A percentile compares a stretch with the other conserved stretches of the same genome.
These are phyloP conservation scores for Amanita phalloides DNA, from an alignment of 768 basidiomycete genomes.

Conservation along the genomic window DNA sequence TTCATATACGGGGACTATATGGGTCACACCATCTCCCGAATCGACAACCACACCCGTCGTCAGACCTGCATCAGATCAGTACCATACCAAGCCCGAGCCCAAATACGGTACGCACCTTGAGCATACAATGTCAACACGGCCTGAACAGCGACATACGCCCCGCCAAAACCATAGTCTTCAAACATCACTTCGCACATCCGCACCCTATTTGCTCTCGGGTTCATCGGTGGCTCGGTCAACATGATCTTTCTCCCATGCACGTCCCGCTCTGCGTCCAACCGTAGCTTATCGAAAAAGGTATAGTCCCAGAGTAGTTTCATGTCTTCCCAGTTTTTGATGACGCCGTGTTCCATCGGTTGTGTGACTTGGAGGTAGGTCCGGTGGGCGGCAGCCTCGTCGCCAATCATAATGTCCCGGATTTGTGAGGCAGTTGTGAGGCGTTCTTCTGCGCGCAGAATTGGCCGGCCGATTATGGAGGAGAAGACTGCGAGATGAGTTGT, in stretches of 20 bases:
- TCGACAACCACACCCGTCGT: constrained; percentile 99
- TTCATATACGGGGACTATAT: constrained; percentile 98
- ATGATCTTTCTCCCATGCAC: constrained; percentile 72
- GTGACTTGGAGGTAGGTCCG: constrained; percentile 94
- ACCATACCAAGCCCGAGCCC: background rate
- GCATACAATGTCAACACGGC: constrained; percentile 97
- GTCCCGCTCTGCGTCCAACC: constrained; percentile 50
- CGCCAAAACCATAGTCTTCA: constrained; percentile 93
- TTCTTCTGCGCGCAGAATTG: constrained; percentile 96
- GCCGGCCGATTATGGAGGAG: constrained; percentile 92
- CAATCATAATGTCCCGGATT: constrained; percentile 98
- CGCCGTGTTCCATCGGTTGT: constrained; percentile 99
- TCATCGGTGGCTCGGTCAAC: constrained; percentile 98
- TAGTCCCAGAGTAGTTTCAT: constrained; percentile 99
- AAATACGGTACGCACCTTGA: constrained; percentile 59
- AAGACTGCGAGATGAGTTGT: constrained; percentile 49
- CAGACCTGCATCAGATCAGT: constrained; percentile 48
- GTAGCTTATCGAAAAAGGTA: constrained; percentile 93
- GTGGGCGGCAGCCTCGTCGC: constrained; percentile 91
- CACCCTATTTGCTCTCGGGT: constrained; percentile 87
- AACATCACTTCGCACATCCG: constrained; percentile 99
- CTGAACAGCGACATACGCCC: constrained; percentile 97
- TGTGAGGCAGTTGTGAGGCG: constrained; percentile 64
- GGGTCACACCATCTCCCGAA: constrained; percentile 98
- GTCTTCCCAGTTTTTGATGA: constrained; percentile 98